A percentile compares a stretch with the other conserved stretches of the same genome.
Evolutionary conservation across 345 rosid genomes (phyloP).

Genomic region (Zanthoxylum bungeanum): DNA sequence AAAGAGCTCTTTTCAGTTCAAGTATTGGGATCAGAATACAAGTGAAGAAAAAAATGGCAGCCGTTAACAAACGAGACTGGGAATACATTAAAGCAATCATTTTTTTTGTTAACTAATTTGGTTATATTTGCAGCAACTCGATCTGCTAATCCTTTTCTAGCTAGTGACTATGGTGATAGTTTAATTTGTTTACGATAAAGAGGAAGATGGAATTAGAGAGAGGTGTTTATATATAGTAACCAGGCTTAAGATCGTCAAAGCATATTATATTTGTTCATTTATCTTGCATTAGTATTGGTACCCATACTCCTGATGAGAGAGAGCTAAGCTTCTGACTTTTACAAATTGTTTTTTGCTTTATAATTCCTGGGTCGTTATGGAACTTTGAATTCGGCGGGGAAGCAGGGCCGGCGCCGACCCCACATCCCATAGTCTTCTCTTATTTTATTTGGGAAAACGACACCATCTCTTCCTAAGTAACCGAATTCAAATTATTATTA

Average conservation of each 20-base stretch:
- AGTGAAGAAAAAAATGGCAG: constrained; percentile 50
- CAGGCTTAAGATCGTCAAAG: constrained; percentile 1
- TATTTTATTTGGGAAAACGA: background rate
- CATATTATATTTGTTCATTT: background rate
- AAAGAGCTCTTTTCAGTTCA: constrained; percentile 27
- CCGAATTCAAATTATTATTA: background rate
- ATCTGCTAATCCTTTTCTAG: background rate
- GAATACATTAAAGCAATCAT: constrained; percentile 52
- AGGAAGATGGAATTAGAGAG: background rate
- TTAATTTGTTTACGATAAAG: too few species aligned
- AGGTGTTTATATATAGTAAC: background rate
- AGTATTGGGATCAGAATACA: constrained; percentile 49
- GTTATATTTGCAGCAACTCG: background rate
- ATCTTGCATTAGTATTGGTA: background rate
- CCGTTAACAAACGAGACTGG: constrained; percentile 40
- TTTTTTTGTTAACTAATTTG: background rate
- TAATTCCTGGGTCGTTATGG: constrained; percentile 13
- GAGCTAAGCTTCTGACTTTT: constrained; percentile 10
- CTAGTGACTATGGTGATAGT: too few species aligned
- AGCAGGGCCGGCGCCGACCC: constrained; percentile 73
- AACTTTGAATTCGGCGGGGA: constrained; percentile 26
- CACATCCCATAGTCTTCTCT: constrained; percentile 13
- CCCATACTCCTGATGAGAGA: background rate
- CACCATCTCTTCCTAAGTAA: background rate
- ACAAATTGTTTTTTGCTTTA: background rate